These are phyloP conservation scores for Cladosporium sp. DNA, from an alignment of 2,329 filamentous ascomycete genomes.

Conservation along the genomic window DNA sequence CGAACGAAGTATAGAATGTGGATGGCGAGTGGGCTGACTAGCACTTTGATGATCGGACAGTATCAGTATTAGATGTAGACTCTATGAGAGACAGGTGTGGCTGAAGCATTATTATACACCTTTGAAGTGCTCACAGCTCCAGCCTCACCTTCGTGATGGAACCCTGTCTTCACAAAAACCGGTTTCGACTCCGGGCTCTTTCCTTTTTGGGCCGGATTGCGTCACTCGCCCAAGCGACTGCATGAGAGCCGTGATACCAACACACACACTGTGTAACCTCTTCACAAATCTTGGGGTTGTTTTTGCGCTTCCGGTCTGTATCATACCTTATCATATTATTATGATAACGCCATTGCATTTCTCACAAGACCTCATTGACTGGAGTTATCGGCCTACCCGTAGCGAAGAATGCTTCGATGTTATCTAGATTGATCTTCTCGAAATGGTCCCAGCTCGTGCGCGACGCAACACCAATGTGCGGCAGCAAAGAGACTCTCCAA, in stretches of 20 bases:
- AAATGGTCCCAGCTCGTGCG: background rate
- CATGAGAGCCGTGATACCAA: too few relatives aligned
- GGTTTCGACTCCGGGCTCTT: background rate
- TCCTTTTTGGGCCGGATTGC: background rate
- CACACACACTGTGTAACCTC: too few relatives aligned
- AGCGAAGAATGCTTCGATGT: background rate
- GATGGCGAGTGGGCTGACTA: background rate
- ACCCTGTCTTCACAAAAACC: conserved; percentile 3
- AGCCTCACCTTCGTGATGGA: background rate
- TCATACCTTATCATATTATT: too few relatives aligned
- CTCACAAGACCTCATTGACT: background rate
- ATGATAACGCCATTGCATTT: too few relatives aligned
- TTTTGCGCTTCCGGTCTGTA: too few relatives aligned
- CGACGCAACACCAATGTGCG: background rate
- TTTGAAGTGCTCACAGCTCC: background rate
- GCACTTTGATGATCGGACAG: background rate
- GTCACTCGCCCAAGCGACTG: background rate
- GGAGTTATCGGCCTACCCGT: background rate
- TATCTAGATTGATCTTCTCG: background rate
- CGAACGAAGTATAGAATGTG: background rate
- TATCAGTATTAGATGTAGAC: background rate
- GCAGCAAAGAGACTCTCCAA: conserved; percentile 28
- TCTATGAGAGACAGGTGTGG: background rate
- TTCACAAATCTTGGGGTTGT: too few relatives aligned
- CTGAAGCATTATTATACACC: background rate